phyloP scores from a whole-genome alignment of 805 yeast genomes.

The Wickerhamiella australiensis region DNA sequence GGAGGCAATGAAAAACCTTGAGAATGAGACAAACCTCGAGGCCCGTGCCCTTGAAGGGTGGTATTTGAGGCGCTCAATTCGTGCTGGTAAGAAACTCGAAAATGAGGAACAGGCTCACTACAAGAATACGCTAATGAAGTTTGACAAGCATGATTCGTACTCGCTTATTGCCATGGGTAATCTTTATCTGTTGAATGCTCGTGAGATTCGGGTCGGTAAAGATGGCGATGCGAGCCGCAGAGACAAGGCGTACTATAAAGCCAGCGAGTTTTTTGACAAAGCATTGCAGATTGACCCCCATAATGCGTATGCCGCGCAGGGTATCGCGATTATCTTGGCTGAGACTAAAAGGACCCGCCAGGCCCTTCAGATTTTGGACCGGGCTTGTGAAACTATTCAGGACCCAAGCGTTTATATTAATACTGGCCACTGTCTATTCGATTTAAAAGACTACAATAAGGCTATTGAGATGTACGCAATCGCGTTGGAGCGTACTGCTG shows the following conservation, averaged over 20 bases:
- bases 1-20: slow-evolving; percentile 38
- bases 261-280: slow-evolving; percentile 85
- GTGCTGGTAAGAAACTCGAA: slow-evolving; percentile 32
- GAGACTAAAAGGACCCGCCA: slow-evolving; percentile 57
- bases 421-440: slow-evolving; percentile 76
- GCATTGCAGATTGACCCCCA: slow-evolving; percentile 71
- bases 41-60: slow-evolving; percentile 87
- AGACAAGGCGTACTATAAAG: slow-evolving; percentile 68
- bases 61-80: slow-evolving; percentile 43
- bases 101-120: slow-evolving; percentile 65
- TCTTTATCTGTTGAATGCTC: slow-evolving; percentile 65
- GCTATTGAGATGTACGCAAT: slow-evolving; percentile 81
- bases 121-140: slow-evolving; percentile 69
- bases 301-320: slow-evolving; percentile 95
- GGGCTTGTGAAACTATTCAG: slow-evolving; percentile 77
- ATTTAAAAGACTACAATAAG: slow-evolving; percentile 67
- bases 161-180: slow-evolving; percentile 86
- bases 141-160: slow-evolving; percentile 73
- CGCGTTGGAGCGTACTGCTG: slow-evolving; percentile 52
- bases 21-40: slow-evolving; percentile 54
- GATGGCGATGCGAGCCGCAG: slow-evolving; percentile 44
- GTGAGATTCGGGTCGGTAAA: slow-evolving; percentile 46
- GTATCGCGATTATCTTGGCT: slow-evolving; percentile 84
- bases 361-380: slow-evolving; percentile 78
- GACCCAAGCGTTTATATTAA: slow-evolving; percentile 76